Evolutionary conservation across 2,329 filamentous ascomycete genomes (phyloP), one percentile per base, ranked within the genome.

Genomic region (Aspergillus latus): DNA sequence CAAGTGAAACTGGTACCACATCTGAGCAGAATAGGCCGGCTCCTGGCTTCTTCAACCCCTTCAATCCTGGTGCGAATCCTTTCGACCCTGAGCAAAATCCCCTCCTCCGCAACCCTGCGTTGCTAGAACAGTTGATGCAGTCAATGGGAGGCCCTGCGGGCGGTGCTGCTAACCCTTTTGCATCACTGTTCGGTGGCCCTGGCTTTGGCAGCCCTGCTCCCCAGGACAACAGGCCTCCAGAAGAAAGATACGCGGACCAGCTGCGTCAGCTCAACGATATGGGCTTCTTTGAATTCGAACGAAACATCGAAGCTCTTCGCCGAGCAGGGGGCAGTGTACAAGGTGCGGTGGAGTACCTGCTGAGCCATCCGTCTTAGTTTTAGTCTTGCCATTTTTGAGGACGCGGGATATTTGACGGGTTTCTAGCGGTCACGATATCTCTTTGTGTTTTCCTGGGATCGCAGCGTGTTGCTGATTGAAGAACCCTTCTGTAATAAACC

Each of bases 241-340:
- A 99, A 79, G 94, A 97, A 75, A 82, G 90, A 57, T 99, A 96
- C 66, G 92, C 89, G 2, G 87, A 90, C 32, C 93, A 99, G 75
- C 80, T 99, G 49, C 82, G 91, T 58, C 92, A 97, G 76, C 78
- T 99, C 60, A 99, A 99, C 72, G 94, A 97, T 63, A 99, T 99
- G 94, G 94, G 94, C 2, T 99, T 99, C 76, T 96, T 86, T 71
- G 92, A 99, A 70, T 99, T 97, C 69, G 93, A 99, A 51, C 80
- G 89, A 64, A 99, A 99, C 66, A 85, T 99, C 32, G 86, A 89
- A 54, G 94, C 94, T 4, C 77, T 99, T 68, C 83, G 93, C 73
- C 84, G 93, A 67, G 90, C 90, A 58, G 94, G 94, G 7, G 94
- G 94, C 9, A 97, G 90, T 71, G 94, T 97, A 40, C 92, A 97